Conservation (phyloP, 345 rosid species). For the Viola odorata region DNA sequence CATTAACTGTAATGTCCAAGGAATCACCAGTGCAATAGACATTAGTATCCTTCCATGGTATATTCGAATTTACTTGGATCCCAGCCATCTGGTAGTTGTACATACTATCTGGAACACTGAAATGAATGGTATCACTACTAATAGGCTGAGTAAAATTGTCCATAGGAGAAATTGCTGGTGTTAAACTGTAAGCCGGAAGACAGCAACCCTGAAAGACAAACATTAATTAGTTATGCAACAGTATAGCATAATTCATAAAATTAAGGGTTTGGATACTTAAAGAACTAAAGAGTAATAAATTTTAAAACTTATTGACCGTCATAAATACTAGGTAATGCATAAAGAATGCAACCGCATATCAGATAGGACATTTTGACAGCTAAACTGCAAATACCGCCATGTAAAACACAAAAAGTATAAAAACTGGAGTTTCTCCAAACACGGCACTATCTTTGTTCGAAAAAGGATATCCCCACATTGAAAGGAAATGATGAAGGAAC, state of each 20-base stretch:
- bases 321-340: background rate
- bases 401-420: background rate
- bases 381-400: constrained; percentile 1
- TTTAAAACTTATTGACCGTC: constrained; percentile 1
- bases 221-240: constrained; percentile 1
- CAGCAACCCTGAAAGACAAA: constrained; percentile 36
- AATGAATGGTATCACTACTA: constrained; percentile 21
- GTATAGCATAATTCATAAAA: too few species aligned
- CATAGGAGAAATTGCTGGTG: constrained; percentile 23
- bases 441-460: too few species aligned
- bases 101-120: constrained; percentile 28
- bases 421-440: background rate
- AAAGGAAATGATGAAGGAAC: constrained; percentile 1
- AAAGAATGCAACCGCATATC: background rate
- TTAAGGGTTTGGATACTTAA: background rate
- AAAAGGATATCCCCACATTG: background rate
- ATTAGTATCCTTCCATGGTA: constrained; percentile 28
- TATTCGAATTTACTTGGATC: constrained; percentile 29
- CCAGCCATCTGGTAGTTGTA: constrained; percentile 23
- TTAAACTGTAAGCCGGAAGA: constrained; percentile 18
- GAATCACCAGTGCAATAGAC: constrained; percentile 32
- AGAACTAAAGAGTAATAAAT: background rate
- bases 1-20: constrained; percentile 38
- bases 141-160: constrained; percentile 23
- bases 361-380: background rate